These are phyloP conservation scores for Excoecaria cochinchinensis DNA, from an alignment of 345 rosid species.

Conservation along the genomic window DNA sequence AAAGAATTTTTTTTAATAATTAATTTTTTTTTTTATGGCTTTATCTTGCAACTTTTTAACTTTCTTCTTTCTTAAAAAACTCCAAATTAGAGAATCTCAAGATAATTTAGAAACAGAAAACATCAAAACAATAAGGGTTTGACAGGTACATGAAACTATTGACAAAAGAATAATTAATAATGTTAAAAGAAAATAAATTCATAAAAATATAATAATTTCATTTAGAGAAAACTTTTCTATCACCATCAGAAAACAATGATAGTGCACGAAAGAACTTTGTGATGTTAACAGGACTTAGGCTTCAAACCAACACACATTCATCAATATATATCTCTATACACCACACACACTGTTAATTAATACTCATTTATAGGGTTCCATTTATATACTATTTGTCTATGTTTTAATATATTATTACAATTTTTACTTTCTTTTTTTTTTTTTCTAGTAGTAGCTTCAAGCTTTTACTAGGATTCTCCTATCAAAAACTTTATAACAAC, in stretches of 20 bases:
- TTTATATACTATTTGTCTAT: no score
- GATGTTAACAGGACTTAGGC: slow-evolving; percentile 26
- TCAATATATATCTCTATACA: background rate
- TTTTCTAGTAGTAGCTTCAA: background rate
- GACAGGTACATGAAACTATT: background rate
- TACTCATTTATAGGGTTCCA: background rate
- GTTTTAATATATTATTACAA: no score
- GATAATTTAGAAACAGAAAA: background rate
- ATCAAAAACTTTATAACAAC: slow-evolving; percentile 1
- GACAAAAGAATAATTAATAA: background rate
- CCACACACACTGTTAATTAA: background rate
- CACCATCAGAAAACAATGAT: slow-evolving; percentile 37
- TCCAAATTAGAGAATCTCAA: background rate
- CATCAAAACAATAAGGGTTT: background rate
- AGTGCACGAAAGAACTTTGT: slow-evolving; percentile 13
- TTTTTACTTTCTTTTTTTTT: no score
- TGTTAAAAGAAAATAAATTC: background rate
- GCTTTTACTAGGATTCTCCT: slow-evolving; percentile 6
- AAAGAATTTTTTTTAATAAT: background rate
- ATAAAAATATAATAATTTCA: background rate
- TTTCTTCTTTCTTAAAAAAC: background rate
- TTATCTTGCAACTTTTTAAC: background rate
- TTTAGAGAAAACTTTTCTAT: slow-evolving; percentile 17
- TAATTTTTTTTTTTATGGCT: background rate
- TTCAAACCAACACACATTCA: background rate